Conservation (phyloP, 768 basidiomycete genomes). For the Naematelia encephala region DNA sequence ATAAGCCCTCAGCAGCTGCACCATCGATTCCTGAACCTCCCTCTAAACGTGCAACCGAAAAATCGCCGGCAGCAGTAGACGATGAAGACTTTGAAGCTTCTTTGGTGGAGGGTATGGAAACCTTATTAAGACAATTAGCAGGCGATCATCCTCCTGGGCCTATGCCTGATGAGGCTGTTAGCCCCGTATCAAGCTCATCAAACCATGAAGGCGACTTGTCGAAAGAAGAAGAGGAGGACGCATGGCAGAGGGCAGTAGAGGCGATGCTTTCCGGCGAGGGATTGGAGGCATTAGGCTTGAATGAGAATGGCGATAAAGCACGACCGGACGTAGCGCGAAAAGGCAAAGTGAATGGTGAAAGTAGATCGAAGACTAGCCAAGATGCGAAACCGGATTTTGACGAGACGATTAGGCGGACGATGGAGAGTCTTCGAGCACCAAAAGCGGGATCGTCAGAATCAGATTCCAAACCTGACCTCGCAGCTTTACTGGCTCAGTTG, state of each 20-base stretch:
- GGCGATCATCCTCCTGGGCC: conserved; percentile 42
- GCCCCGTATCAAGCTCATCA: background rate
- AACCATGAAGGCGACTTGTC: conserved; percentile 8
- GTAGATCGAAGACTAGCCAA: background rate
- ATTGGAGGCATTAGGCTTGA: conserved; percentile 37
- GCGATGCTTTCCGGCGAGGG: conserved; percentile 43
- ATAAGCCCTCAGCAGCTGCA: conserved; percentile 13
- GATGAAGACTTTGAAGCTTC: conserved; percentile 46
- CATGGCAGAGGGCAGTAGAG: conserved; percentile 43
- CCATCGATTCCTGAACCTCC: background rate
- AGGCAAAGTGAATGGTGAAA: background rate
- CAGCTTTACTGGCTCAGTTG: conserved; percentile 26
- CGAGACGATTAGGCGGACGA: conserved; percentile 29
- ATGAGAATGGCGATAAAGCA: conserved; percentile 10
- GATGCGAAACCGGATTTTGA: conserved; percentile 27
- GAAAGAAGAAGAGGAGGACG: conserved; percentile 39
- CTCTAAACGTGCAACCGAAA: background rate
- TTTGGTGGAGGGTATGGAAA: conserved; percentile 48
- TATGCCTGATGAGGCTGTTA: conserved; percentile 17
- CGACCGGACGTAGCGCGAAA: background rate
- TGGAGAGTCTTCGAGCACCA: conserved; percentile 28
- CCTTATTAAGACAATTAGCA: conserved; percentile 39
- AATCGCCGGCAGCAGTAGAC: conserved; percentile 4
- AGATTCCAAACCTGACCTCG: conserved; percentile 24
- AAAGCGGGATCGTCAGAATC: conserved; percentile 5